These are phyloP conservation scores for Talaromyces amestolkiae DNA, from an alignment of 2,329 filamentous ascomycete species.

Conservation along the genomic window DNA sequence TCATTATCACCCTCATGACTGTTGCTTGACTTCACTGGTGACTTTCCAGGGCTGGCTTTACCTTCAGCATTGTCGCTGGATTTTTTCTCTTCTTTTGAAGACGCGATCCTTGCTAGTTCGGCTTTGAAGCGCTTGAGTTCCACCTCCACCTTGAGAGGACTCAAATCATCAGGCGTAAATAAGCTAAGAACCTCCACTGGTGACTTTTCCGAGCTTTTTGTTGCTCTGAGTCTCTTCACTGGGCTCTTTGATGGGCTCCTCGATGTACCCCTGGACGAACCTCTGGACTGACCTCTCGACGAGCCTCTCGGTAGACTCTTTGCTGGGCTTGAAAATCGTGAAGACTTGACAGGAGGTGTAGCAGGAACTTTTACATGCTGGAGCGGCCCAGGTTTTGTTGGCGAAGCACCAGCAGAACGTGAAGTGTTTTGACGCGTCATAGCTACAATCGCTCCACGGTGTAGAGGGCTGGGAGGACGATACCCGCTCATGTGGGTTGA, in stretches of 20 bases:
- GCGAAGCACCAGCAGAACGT: not conserved
- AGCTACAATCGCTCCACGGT: not conserved
- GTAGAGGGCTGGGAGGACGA: not conserved
- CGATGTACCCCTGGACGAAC: not conserved
- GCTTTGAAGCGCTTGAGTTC: slow-evolving; percentile 3
- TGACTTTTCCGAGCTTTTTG: not conserved
- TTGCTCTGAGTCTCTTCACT: not conserved
- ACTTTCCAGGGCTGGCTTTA: not conserved
- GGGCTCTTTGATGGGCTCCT: not conserved
- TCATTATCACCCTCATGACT: not conserved
- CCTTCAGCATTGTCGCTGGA: not conserved
- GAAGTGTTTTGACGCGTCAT: not conserved
- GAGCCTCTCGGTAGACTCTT: not conserved
- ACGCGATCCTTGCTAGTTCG: not conserved
- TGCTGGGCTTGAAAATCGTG: not conserved
- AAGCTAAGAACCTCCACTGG: not conserved
- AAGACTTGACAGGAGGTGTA: not conserved
- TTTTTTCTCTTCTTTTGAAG: not conserved
- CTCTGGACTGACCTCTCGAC: not conserved
- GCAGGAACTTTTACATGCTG: not conserved
- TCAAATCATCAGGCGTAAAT: slow-evolving; percentile 10
- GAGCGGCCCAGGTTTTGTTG: not conserved
- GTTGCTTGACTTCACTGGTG: not conserved
- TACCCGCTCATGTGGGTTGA: slow-evolving; percentile 3
- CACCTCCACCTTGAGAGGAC: slow-evolving; percentile 15